These are phyloP conservation scores for Fraxinus latifolia DNA, from an alignment of 305 asterid species.

Conservation along the genomic window DNA sequence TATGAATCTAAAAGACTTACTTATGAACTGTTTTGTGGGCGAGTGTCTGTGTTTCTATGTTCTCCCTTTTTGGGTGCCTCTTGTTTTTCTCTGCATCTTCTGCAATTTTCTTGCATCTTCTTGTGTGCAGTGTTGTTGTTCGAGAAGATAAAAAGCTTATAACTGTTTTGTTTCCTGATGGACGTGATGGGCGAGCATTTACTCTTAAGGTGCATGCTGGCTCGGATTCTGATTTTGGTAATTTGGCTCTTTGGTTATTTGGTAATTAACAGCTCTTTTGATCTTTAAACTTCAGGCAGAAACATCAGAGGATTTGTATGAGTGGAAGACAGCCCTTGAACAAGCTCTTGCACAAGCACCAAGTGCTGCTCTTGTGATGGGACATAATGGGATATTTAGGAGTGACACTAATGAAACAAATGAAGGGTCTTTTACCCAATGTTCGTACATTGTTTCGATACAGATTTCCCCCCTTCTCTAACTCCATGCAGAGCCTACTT, in stretches of 20 bases:
- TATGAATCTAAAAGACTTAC: slow-evolving; percentile 21
- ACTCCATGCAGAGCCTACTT: slow-evolving; percentile 2
- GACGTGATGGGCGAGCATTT: slow-evolving; percentile 98
- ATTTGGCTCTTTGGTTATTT: background rate
- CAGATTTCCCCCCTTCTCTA: slow-evolving; percentile 3
- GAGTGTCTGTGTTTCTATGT: background rate
- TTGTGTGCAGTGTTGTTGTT: slow-evolving; percentile 77
- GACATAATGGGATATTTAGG: slow-evolving; percentile 89
- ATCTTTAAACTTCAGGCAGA: slow-evolving; percentile 65
- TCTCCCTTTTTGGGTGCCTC: slow-evolving; percentile 7
- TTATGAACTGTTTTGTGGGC: background rate
- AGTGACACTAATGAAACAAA: slow-evolving; percentile 67
- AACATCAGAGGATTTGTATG: slow-evolving; percentile 87
- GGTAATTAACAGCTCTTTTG: slow-evolving; percentile 20
- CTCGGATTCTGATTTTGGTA: background rate
- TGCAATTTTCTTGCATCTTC: slow-evolving; percentile 23
- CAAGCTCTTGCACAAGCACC: slow-evolving; percentile 98
- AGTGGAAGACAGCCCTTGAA: slow-evolving; percentile 97
- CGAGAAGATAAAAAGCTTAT: slow-evolving; percentile 96
- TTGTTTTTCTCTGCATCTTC: background rate
- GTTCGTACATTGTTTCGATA: slow-evolving; percentile 44
- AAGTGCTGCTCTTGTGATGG: slow-evolving; percentile 97
- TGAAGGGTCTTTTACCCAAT: slow-evolving; percentile 87
- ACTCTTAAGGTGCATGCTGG: slow-evolving; percentile 77
- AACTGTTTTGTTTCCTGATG: slow-evolving; percentile 96